Evolutionary conservation across 2,329 filamentous ascomycete species (phyloP).

Genomic region (Cercospora sojina): DNA sequence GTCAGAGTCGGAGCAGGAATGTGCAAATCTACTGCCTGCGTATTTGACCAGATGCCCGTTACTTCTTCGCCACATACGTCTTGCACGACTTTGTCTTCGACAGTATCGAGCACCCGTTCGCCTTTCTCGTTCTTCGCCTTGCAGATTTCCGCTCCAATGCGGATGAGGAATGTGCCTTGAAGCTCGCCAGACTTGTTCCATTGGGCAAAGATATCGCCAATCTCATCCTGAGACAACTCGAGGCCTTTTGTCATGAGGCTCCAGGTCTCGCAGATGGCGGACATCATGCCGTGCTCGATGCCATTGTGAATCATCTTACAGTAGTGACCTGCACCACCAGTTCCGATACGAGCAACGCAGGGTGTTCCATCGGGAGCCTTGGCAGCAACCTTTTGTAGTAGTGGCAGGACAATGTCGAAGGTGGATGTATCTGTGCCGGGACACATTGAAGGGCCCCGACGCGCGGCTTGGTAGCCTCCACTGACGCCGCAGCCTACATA

Average conservation of each 20-base stretch:
- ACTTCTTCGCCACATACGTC: slow-evolving; percentile 66
- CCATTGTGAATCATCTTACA: slow-evolving; percentile 77
- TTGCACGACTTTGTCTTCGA: slow-evolving; percentile 70
- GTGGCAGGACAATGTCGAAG: slow-evolving; percentile 59
- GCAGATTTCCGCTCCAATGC: slow-evolving; percentile 63
- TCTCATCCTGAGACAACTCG: slow-evolving; percentile 59
- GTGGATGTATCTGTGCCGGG: slow-evolving; percentile 61
- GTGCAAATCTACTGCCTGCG: slow-evolving; percentile 61
- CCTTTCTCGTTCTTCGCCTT: slow-evolving; percentile 48
- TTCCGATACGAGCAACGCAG: slow-evolving; percentile 61
- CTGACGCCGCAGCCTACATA: slow-evolving; percentile 69
- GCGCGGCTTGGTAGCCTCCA: slow-evolving; percentile 67
- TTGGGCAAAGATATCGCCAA: slow-evolving; percentile 57
- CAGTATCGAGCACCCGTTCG: slow-evolving; percentile 57
- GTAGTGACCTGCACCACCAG: slow-evolving; percentile 66
- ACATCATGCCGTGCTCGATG: slow-evolving; percentile 71
- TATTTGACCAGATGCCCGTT: slow-evolving; percentile 65
- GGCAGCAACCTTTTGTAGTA: slow-evolving; percentile 61
- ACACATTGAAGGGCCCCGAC: slow-evolving; percentile 66
- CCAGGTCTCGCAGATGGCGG: slow-evolving; percentile 63
- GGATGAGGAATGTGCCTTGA: slow-evolving; percentile 60
- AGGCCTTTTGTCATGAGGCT: slow-evolving; percentile 60
- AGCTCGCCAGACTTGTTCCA: slow-evolving; percentile 63
- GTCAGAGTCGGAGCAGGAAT: slow-evolving; percentile 65
- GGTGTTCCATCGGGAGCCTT: slow-evolving; percentile 60